Evolutionary conservation across 2,329 filamentous ascomycete species (phyloP).

Genomic region (Pestalotiopsis sp.): DNA sequence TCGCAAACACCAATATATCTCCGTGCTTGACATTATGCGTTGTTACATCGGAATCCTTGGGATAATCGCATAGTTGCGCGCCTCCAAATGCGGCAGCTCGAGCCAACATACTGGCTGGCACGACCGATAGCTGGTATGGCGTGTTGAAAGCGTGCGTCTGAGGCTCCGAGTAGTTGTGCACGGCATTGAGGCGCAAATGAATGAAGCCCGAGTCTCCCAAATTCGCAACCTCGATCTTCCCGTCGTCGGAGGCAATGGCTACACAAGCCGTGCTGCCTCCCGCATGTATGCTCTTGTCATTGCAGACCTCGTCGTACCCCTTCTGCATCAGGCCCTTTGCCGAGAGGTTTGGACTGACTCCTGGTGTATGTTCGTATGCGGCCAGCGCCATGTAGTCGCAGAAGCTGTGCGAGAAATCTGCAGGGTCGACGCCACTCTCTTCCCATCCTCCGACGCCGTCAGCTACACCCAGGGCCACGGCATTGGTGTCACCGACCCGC

Average conservation of each 20-base stretch:
- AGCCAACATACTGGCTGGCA: conserved; percentile 77
- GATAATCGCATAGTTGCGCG: conserved; percentile 78
- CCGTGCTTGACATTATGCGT: conserved; percentile 81
- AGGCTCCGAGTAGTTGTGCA: conserved; percentile 79
- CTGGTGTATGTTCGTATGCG: conserved; percentile 59
- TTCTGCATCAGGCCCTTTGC: conserved; percentile 76
- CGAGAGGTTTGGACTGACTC: conserved; percentile 44
- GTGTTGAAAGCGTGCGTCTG: conserved; percentile 99
- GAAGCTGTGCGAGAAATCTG: conserved; percentile 91
- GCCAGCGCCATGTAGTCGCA: conserved; percentile 90
- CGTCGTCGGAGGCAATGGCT: conserved; percentile 74
- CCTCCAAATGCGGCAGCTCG: conserved; percentile 86
- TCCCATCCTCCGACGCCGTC: conserved; percentile 97
- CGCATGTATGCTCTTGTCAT: conserved; percentile 72
- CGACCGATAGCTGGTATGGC: conserved; percentile 88
- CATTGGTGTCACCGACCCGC: conserved; percentile 70
- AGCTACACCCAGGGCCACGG: conserved; percentile 84
- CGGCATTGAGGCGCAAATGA: conserved; percentile 81
- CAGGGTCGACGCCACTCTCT: conserved; percentile 89
- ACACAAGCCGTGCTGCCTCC: conserved; percentile 93
- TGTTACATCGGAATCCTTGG: conserved; percentile 80
- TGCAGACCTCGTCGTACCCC: conserved; percentile 81
- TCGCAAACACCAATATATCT: conserved; percentile 91
- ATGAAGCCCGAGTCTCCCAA: conserved; percentile 94
- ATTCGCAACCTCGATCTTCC: conserved; percentile 85